A percentile compares a stretch with the other conserved stretches of the same genome.
Evolutionary conservation across 768 basidiomycete species (phyloP).

Genomic region (Naganishia vishniacii): DNA sequence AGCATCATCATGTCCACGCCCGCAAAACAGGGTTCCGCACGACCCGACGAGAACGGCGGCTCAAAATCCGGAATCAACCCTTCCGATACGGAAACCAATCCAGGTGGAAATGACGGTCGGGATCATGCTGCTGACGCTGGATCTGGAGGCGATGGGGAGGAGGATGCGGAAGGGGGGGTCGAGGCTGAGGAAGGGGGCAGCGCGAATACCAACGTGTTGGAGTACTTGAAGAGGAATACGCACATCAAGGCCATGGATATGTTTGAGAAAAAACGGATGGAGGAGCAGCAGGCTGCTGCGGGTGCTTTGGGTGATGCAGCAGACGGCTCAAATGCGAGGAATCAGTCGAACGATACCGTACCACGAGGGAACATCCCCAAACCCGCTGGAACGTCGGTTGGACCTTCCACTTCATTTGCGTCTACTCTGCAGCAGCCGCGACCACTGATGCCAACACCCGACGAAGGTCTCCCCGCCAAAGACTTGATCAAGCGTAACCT

Average conservation of each 20-base stretch:
- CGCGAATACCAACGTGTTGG: constrained; percentile 12
- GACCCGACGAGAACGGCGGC: constrained; percentile 2
- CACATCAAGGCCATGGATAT: constrained; percentile 6
- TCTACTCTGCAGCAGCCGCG: no score
- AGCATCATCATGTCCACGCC: constrained; percentile 4
- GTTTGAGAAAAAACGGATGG: constrained; percentile 5
- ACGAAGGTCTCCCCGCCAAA: constrained; percentile 9
- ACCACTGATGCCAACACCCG: neutral
- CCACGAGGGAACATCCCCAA: neutral
- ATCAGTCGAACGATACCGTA: no score
- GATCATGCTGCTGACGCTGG: neutral
- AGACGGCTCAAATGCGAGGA: no score
- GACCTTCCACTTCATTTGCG: neutral
- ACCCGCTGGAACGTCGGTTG: neutral
- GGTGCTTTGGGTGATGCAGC: neutral
- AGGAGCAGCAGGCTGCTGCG: neutral
- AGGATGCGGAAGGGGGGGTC: neutral
- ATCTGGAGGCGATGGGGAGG: neutral
- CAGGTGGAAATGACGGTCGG: no score
- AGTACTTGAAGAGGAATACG: constrained; percentile 13
- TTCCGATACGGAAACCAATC: no score
- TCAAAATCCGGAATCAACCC: no score
- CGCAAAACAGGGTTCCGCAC: neutral
- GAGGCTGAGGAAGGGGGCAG: constrained; percentile 4
- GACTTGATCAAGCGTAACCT: constrained; percentile 44